These are phyloP conservation scores for Yamadazyma scolyti DNA, from an alignment of 805 yeast genomes.

Conservation along the genomic window DNA sequence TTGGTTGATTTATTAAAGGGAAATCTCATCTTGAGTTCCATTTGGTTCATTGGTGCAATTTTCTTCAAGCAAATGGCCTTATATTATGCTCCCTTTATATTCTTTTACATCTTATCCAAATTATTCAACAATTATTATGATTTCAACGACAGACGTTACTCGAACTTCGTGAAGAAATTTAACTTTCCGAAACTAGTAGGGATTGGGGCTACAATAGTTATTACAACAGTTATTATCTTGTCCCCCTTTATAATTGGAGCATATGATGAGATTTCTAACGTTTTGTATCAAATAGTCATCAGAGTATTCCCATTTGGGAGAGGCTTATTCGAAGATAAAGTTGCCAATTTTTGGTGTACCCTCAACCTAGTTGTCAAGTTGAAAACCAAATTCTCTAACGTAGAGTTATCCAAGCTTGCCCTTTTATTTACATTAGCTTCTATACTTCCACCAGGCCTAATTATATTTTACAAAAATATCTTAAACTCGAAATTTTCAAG, in stretches of 20 bases:
- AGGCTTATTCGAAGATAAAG: slow-evolving; percentile 96
- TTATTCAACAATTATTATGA: slow-evolving; percentile 19
- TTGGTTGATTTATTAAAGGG: slow-evolving; percentile 63
- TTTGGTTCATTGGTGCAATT: slow-evolving; percentile 73
- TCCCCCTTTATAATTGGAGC: slow-evolving; percentile 52
- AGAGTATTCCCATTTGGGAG: slow-evolving; percentile 90
- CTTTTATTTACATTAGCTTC: slow-evolving; percentile 47
- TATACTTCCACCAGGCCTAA: slow-evolving; percentile 27
- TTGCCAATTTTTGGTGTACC: slow-evolving; percentile 98
- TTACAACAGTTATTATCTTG: slow-evolving; percentile 49
- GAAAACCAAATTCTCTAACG: slow-evolving; percentile 47
- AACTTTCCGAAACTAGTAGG: slow-evolving; percentile 55
- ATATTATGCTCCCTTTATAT: slow-evolving; percentile 87
- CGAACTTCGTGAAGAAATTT: slow-evolving; percentile 24
- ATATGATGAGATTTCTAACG: slow-evolving; percentile 22
- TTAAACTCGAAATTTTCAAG: slow-evolving; percentile 14
- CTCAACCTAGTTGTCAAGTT: slow-evolving; percentile 75
- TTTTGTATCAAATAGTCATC: slow-evolving; percentile 44
- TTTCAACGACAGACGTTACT: slow-evolving; percentile 10
- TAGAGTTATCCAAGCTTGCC: slow-evolving; percentile 59
- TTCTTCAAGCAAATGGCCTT: slow-evolving; percentile 95
- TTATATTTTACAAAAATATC: slow-evolving; percentile 34
- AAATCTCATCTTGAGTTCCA: slow-evolving; percentile 62
- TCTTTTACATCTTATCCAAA: slow-evolving; percentile 68
- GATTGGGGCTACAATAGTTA: slow-evolving; percentile 61